A percentile compares a stretch with the other conserved stretches of the same genome.
These are phyloP conservation scores for Helotiales sp. DNA, from an alignment of 2,329 filamentous ascomycete species.

Conservation along the genomic window DNA sequence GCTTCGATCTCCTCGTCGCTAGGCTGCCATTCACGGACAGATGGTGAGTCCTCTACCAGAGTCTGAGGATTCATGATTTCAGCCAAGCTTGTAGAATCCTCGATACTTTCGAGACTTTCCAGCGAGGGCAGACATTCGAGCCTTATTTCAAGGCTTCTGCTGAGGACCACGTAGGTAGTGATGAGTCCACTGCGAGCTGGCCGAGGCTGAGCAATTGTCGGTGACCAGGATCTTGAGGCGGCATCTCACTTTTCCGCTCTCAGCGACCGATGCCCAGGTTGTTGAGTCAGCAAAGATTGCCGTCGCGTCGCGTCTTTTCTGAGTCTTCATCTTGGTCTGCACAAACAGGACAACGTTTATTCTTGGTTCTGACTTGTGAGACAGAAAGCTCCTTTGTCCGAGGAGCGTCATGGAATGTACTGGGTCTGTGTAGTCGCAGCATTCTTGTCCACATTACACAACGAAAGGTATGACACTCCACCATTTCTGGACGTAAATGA, in stretches of 20 bases:
- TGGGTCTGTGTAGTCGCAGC: no score
- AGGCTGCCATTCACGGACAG: neutral
- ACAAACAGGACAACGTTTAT: no score
- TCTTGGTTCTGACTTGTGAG: no score
- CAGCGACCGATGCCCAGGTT: neutral
- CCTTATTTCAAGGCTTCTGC: neutral
- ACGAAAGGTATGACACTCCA: no score
- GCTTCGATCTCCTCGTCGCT: slow-evolving; percentile 4
- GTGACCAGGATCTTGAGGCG: neutral
- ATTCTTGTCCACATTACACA: no score
- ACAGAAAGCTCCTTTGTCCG: no score
- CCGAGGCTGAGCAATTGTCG: neutral
- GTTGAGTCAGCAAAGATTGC: neutral
- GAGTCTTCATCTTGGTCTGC: no score
- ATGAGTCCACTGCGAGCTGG: neutral
- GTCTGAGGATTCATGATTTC: neutral
- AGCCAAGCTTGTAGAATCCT: neutral
- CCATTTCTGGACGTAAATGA: no score
- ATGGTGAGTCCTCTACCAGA: neutral
- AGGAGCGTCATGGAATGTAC: no score
- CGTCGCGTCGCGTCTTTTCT: neutral
- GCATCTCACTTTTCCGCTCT: neutral
- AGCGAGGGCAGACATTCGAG: neutral
- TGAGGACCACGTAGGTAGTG: neutral
- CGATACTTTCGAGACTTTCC: neutral